Evolutionary conservation across 768 basidiomycete species (phyloP), one percentile per base, ranked within the genome.

Genomic region (Suillus tomentosus): DNA sequence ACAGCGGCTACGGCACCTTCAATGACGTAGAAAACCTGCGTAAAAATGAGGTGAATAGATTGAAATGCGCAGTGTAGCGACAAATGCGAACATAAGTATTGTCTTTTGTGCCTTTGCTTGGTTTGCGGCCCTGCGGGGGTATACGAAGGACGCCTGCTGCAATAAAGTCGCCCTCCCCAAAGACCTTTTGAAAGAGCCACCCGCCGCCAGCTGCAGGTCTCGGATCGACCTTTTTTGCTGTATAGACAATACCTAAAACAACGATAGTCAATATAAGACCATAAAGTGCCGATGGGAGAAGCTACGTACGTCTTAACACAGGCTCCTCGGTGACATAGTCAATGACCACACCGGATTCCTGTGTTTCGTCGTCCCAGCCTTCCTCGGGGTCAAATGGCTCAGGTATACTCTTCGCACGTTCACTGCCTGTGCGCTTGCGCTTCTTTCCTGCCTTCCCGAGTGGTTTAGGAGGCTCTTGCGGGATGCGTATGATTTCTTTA

Each of bases 111-210:
- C 85, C 84, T 74, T 99, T 99, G 64, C 85, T 87, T 15, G 92
- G 91, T 76, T 99, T 99, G 65, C 85, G 81, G n/a, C 85, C 85
- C 8, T 84, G 80, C 1, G 91, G 86, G 5, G 94, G 94, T 47
- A 99, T 90, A 61, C 84, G 81, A 53, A 99, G 81, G 66, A 95
- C 87, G 0, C 97, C 97, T 37, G 94, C 90, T 1, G 95, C 96
- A 65, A 98, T 87, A 73, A 93, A 98, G 53, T 92, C 87, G 54
- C 87, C 92, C 66, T 99, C 96, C 34, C 90, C 88, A 70, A 96
- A 96, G 24, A 97, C 84, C 78, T 95, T 96, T 72, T 96, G 91
- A 74, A 94, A 99, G 27, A 80, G 81, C 88, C 95, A 99, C 13
- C 82, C 81, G 60, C 82, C 83, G 65, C 87, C 87, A 10, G 80